These are phyloP conservation scores for Cytospora mali DNA, from an alignment of 2,329 filamentous ascomycete genomes.

Conservation along the genomic window DNA sequence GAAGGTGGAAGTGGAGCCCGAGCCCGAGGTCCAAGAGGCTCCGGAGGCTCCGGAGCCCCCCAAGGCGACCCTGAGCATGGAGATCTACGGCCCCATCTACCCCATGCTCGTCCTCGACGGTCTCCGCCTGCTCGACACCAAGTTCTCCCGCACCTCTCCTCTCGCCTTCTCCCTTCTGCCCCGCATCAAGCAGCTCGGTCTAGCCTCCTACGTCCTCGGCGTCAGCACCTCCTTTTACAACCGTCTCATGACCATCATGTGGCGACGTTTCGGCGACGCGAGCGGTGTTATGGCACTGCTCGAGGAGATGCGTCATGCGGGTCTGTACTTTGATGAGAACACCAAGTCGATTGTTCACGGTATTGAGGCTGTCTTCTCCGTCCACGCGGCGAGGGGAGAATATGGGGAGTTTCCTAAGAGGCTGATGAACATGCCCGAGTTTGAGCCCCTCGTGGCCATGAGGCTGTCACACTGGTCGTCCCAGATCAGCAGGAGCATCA, in stretches of 20 bases:
- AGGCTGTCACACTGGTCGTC: constrained; percentile 38
- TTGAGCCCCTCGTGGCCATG: constrained; percentile 35
- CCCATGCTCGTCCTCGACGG: constrained; percentile 62
- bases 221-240: constrained; percentile 72
- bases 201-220: constrained; percentile 71
- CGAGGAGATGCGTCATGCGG: constrained; percentile 66
- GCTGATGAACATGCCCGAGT: constrained; percentile 43
- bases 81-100: constrained; percentile 66
- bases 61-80: constrained; percentile 47
- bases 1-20: constrained; percentile 25
- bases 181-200: constrained; percentile 66
- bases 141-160: constrained; percentile 60
- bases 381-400: constrained; percentile 22
- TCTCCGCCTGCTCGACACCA: constrained; percentile 57
- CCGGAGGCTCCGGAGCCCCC: constrained; percentile 1
- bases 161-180: constrained; percentile 65
- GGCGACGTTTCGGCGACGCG: constrained; percentile 63
- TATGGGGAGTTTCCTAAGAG: constrained; percentile 36
- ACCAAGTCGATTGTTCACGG: constrained; percentile 45
- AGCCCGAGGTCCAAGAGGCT: constrained; percentile 15
- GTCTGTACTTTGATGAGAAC: constrained; percentile 57
- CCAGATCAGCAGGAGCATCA: constrained; percentile 34
- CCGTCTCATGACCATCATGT: constrained; percentile 63
- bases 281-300: constrained; percentile 57
- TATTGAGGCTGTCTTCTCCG: constrained; percentile 35